Evolutionary conservation across 2,329 filamentous ascomycete genomes (phyloP), one percentile per base, ranked within the genome.

Genomic region (Teratosphaeria nubilosa): DNA sequence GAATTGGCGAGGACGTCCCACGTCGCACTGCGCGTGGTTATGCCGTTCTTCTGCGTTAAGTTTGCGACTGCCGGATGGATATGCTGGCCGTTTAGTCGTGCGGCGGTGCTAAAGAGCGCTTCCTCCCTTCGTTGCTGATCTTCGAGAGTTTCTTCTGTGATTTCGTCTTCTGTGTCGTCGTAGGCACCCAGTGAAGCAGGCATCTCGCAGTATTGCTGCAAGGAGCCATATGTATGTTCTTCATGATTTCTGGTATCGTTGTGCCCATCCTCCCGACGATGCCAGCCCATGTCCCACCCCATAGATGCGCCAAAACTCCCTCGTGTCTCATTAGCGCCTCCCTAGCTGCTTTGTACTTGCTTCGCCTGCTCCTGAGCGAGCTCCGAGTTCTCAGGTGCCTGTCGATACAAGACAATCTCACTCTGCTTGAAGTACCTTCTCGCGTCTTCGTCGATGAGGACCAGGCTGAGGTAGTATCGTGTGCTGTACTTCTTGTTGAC

Each of bases 401-500:
- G 94, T 64, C 94, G 86, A 78, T 88, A 97, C 56, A 99, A 85
- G 59, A 96, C 91, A 72, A 99, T 99, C 77, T 99, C 94, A 56
- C 91, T 96, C 75, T 99, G 94, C 76, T 99, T 99, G 78, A 99
- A 99, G 77, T 99, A 99, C 68, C 94, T 85, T 68, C 94, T 86
- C 54, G 94, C 94, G 74, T 99, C 94, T 91, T 70, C 68, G 63
- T 71, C 69, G 57, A 73, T 73, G 53, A 68, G 59, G 24, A 99
- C 94, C 62, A 99, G 78, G 72, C 91, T 96, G 62, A 99, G 83
- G 76, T 99, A 99, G 77, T 99, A 99, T 69, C 94, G 83, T 41
- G 92, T 97, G 27, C 92, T 97, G 75, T 96, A 99, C 77, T 99
- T 99, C 82, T 99, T 99, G 83, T 99, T 99, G 66, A 99, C 95